phyloP scores from a whole-genome alignment of 352 stramenopile genomes.

The Phytophthora idaei region DNA sequence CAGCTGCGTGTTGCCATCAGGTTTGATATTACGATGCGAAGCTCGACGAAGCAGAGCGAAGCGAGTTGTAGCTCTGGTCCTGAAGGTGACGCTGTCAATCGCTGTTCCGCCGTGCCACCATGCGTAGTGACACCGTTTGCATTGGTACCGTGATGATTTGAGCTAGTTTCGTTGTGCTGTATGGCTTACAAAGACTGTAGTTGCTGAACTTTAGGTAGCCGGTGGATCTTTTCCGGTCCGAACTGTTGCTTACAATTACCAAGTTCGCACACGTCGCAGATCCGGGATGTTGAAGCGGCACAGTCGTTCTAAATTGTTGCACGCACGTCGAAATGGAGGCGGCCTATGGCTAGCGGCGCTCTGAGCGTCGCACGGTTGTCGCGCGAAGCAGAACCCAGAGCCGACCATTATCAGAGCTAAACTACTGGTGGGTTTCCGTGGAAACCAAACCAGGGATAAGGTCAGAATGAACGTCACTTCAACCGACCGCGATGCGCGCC shows the following conservation, averaged over 20 bases:
- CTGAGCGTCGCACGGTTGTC: slow-evolving; percentile 27
- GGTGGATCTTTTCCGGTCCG: slow-evolving; percentile 34
- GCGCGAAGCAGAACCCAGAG: slow-evolving; percentile 18
- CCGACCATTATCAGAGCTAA: slow-evolving; percentile 13
- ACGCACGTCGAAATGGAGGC: slow-evolving; percentile 35
- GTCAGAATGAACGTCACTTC: slow-evolving; percentile 40
- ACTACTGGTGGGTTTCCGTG: slow-evolving; percentile 16
- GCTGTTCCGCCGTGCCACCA: slow-evolving; percentile 3
- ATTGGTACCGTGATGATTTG: slow-evolving; percentile 13
- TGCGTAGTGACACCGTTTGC: no score
- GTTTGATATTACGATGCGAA: not conserved
- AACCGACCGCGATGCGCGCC: slow-evolving; percentile 13
- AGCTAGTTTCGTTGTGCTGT: not conserved
- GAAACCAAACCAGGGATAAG: slow-evolving; percentile 28
- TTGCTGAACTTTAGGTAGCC: slow-evolving; percentile 26
- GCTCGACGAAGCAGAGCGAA: not conserved
- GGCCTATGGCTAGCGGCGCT: slow-evolving; percentile 14
- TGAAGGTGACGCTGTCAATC: not conserved
- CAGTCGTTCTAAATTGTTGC: slow-evolving; percentile 29
- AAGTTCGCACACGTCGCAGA: slow-evolving; percentile 36
- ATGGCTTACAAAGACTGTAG: slow-evolving; percentile 1
- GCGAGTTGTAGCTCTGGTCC: slow-evolving; percentile 15
- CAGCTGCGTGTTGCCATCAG: slow-evolving; percentile 3
- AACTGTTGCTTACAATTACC: not conserved
- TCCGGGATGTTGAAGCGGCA: slow-evolving; percentile 9